Evolutionary conservation across 1,284 basidiomycete species (phyloP).

Genomic region (Ceratobasidium sp.): DNA sequence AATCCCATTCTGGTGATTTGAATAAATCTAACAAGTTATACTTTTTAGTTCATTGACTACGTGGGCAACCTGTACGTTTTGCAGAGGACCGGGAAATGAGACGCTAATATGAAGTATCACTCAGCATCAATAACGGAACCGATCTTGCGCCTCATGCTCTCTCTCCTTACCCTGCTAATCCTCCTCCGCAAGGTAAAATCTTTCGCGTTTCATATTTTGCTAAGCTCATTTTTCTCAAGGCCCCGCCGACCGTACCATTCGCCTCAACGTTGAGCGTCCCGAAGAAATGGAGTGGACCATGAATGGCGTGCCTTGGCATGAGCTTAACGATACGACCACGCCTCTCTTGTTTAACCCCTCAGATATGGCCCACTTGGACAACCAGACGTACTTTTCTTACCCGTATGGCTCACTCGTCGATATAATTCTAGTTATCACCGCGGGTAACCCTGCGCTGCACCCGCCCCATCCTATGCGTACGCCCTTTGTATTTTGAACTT

Average conservation of each 20-base stretch:
- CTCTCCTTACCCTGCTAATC: constrained; percentile 23
- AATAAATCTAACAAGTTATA: background rate
- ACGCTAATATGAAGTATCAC: background rate
- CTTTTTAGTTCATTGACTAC: constrained; percentile 28
- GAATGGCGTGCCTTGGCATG: constrained; percentile 23
- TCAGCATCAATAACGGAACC: constrained; percentile 16
- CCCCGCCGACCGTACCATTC: constrained; percentile 23
- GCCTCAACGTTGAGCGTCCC: constrained; percentile 14
- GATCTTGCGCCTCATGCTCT: constrained; percentile 21
- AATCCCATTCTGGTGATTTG: too few relatives aligned
- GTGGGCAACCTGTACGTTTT: constrained; percentile 24
- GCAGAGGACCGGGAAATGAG: background rate
- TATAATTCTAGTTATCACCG: constrained; percentile 16
- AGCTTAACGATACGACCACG: background rate
- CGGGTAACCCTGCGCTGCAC: constrained; percentile 30
- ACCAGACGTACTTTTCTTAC: constrained; percentile 20
- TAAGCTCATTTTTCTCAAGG: background rate
- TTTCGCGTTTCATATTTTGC: too few relatives aligned
- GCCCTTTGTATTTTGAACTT: background rate
- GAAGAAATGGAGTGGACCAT: constrained; percentile 28
- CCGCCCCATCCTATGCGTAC: constrained; percentile 33
- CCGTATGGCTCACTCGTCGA: constrained; percentile 18
- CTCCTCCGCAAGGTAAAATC: constrained; percentile 12
- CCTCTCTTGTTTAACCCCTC: constrained; percentile 7
- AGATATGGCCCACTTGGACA: constrained; percentile 6